Base-by-base conservation (phyloP, 352 stramenopile genomes). In the Phytophthora nicotianae region DNA sequence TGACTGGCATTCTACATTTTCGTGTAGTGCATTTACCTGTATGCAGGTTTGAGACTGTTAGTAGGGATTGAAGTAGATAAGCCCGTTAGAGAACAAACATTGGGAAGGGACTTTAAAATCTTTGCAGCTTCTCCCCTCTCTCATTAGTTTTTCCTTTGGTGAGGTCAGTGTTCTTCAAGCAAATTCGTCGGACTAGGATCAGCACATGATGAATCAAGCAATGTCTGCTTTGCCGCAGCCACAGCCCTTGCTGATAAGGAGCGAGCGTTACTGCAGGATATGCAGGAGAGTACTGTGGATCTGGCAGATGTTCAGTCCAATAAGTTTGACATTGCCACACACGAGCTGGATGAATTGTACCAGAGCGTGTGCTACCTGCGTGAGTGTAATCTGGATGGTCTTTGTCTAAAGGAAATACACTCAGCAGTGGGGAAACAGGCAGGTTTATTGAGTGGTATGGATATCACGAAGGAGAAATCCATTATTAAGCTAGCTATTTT, bases 401-500 rank as follows among this genome's bases (percentile, higher is more conserved):
- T 62, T 5, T 62, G 59, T 37, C 45, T 62, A 10, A 33, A 57
- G 10, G 59, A 62, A 43, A 21, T 67, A 2, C 26, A 41, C 1
- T 14, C 26, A 38, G 43, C 59, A n/a, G 10, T 62, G 42, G 33
- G 24, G 29, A 55, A 42, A 6, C 59, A 67, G 27, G 21, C 42
- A 5, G 1, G 43, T 16, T 23, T 35, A 26, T 37, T 67, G 5
- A 47, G 26, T 27, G 16, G 35, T 14, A 67, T 35, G 0, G 59
- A 67, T 16, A 55, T 67, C 1, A 62, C 50, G n/a, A 62, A 67
- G 42, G 51, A n/a, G n/a, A n/a, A n/a, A n/a, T n/a, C n/a, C n/a
- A n/a, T n/a, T n/a, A n/a, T n/a, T n/a, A n/a, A n/a, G n/a, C n/a
- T n/a, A n/a, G n/a, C n/a, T n/a, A n/a, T n/a, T n/a, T n/a, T n/a